Evolutionary conservation across 768 basidiomycete species (phyloP).

Genomic region (Lanmaoa rubissima): DNA sequence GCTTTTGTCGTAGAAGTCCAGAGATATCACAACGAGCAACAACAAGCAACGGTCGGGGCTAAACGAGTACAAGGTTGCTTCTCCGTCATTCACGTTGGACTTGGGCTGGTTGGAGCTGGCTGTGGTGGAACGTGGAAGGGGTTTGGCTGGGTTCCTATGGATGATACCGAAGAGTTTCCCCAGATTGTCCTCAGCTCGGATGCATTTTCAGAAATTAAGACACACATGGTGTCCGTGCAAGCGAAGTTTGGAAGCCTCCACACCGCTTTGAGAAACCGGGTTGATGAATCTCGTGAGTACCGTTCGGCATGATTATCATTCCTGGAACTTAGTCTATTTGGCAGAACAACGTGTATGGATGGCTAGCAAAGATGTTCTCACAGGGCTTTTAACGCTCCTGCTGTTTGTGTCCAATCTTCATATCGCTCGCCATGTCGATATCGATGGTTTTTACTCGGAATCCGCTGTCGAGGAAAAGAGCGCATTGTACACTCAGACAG

Average conservation of each 20-base stretch:
- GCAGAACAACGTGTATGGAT: slow-evolving; percentile 31
- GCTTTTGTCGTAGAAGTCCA: slow-evolving; percentile 73
- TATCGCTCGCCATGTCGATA: slow-evolving; percentile 77
- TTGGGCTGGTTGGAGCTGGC: slow-evolving; percentile 80
- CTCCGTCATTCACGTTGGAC: slow-evolving; percentile 60
- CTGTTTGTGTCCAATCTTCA: slow-evolving; percentile 66
- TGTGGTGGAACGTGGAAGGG: slow-evolving; percentile 78
- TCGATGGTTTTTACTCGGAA: slow-evolving; percentile 66
- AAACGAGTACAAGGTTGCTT: slow-evolving; percentile 66
- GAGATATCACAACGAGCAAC: slow-evolving; percentile 41
- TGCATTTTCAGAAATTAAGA: slow-evolving; percentile 52
- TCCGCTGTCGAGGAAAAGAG: slow-evolving; percentile 41
- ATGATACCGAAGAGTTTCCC: slow-evolving; percentile 47
- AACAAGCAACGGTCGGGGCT: slow-evolving; percentile 23
- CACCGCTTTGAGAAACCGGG: slow-evolving; percentile 21
- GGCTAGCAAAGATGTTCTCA: slow-evolving; percentile 50
- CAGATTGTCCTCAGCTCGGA: slow-evolving; percentile 48
- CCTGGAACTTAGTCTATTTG: slow-evolving; percentile 3
- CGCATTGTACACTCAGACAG: slow-evolving; percentile 57
- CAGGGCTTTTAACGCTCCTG: slow-evolving; percentile 58
- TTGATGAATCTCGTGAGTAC: slow-evolving; percentile 26
- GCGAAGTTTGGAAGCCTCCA: slow-evolving; percentile 42
- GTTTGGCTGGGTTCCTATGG: slow-evolving; percentile 72
- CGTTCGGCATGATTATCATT: not conserved
- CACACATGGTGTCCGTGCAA: slow-evolving; percentile 48